Conservation (phyloP, 345 rosid species). For the Populus alba region DNA sequence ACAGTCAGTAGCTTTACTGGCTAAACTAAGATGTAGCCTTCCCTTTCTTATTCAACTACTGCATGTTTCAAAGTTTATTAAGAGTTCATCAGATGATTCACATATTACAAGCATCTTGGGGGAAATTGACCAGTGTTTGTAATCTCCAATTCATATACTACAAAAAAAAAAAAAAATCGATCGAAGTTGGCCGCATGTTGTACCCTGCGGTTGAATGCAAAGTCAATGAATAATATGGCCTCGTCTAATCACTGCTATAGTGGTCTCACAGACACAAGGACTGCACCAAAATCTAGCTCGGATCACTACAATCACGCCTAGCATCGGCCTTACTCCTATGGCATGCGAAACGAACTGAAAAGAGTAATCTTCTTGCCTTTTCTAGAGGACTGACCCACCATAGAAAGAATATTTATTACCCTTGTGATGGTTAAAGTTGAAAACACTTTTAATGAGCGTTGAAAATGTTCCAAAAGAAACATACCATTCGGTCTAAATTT, state of each 20-base stretch:
- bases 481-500: slow-evolving; percentile 24
- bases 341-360: slow-evolving; percentile 6
- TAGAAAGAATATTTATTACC: background rate
- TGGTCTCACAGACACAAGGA: background rate
- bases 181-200: background rate
- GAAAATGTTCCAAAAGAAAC: background rate
- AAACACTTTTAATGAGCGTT: background rate
- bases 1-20: no score
- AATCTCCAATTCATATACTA: background rate
- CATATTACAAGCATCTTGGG: no score
- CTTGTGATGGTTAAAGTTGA: background rate
- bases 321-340: background rate
- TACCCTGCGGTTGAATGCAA: background rate
- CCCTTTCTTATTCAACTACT: no score
- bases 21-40: no score
- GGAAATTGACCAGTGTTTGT: background rate
- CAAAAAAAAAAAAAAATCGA: no score
- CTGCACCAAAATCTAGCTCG: background rate
- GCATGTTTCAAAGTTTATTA: no score
- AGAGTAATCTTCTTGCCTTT: background rate
- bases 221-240: background rate
- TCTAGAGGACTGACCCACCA: slow-evolving; percentile 16
- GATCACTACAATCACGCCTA: background rate
- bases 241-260: background rate
- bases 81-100: no score